Base-by-base conservation (phyloP, 148 eudicot genomes). In the Polygonum maritimum region DNA sequence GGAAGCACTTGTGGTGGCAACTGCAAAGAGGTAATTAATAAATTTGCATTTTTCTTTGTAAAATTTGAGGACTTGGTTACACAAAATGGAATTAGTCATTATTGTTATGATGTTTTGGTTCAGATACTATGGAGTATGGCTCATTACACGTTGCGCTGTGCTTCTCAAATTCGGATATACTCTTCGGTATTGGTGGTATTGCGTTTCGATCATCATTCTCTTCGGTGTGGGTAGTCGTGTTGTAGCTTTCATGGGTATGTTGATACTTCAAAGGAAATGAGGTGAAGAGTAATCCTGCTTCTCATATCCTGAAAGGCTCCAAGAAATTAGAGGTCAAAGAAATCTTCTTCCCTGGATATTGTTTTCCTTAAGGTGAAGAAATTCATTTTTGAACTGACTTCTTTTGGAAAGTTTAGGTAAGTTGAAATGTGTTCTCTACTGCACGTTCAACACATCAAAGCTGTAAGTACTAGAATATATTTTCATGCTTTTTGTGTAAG, bases 1-100 rank as follows among this genome's bases (percentile, higher is more conserved):
- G 75, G 94, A 95, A 86, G 99, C 99, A 74, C 87, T 95, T 77
- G 91, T 95, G 79, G 83, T 95, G 26, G 87, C 97, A 82, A 95
- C 92, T 78, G 91, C 98, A 15, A 83, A 51, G 52, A 85, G 88
- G 88, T 85, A 83, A 54, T 48, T 15, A 48, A 10, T 6, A 11
- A 62, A 69, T 49, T 26, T 65, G 31, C 48, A 19, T 26, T 44
- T 44, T 14, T 54, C 14, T 48, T 13, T 21, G 52, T 47, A 19
- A 41, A 41, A 73, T 47, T 7, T 1, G 55, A 41, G 54, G 54
- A 15, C 55, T 16, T 18, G n/a, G 19, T 15, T 49, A 49, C n/a
- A 16, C 55, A 49, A 7, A 44, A 44, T 0, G 11, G 47, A 44
- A 44, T 35, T 36, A 65, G 7, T 54, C 19, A 54, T 5, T 58